These are phyloP conservation scores for Eleusine coracana DNA, from an alignment of 176 grass and related monocot species.

Conservation along the genomic window DNA sequence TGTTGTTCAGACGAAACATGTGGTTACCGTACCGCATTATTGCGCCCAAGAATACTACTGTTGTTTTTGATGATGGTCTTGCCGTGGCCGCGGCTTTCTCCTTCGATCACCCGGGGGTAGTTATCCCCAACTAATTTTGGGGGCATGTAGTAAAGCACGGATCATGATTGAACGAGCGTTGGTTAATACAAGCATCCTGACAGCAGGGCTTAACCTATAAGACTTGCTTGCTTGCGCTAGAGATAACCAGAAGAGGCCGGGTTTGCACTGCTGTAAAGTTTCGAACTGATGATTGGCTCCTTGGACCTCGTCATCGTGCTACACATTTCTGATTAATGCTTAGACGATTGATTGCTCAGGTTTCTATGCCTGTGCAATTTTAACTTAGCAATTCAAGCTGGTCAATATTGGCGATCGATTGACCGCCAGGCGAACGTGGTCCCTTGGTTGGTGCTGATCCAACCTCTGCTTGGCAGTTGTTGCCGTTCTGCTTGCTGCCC, in stretches of 20 bases:
- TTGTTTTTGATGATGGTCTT: neutral
- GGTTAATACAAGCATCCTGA: too few species aligned
- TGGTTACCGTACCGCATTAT: neutral
- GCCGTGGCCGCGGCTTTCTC: neutral
- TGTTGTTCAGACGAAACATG: neutral
- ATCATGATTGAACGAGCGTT: neutral
- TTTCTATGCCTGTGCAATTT: neutral
- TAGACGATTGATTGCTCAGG: neutral
- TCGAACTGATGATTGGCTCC: neutral
- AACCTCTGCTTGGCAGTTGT: neutral
- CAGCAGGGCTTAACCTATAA: constrained; percentile 1
- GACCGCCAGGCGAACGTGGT: neutral
- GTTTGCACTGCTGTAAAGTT: neutral
- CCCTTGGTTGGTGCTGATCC: neutral
- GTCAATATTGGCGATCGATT: neutral
- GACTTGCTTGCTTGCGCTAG: neutral
- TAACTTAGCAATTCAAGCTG: too few species aligned
- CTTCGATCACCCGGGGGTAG: neutral
- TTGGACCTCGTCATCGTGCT: neutral
- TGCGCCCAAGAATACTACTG: neutral
- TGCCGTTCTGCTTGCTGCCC: neutral
- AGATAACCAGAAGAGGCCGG: neutral
- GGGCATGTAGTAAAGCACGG: neutral
- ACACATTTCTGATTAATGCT: neutral
- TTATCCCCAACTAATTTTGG: constrained; percentile 26